Evolutionary conservation across 2,329 filamentous ascomycete genomes (phyloP), one percentile per base, ranked within the genome.

Genomic region (Ophiostoma fasciatum): DNA sequence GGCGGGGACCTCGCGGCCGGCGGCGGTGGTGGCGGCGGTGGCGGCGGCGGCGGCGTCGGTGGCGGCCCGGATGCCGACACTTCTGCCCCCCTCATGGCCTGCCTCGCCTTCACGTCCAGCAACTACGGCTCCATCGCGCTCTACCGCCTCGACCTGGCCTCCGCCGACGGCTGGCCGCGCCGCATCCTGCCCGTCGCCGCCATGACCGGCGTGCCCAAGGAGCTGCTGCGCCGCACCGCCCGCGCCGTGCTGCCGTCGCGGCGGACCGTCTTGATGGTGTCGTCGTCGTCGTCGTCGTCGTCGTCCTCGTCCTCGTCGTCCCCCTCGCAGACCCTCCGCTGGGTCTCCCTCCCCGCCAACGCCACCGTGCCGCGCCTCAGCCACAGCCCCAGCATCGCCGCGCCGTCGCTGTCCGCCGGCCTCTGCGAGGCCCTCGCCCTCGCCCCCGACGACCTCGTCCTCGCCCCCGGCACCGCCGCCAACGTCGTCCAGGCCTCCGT

Each of bases 191-290:
- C 43, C 6, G 43, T 46, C 22, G 36, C 41, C 7, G 38, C 40
- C 28, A 46, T 46, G 45, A 38, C 39, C 9, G 36, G 37, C 27
- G 45, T 46, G 26, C 45, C 45, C 33, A 45, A 45, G 29, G 42
- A 45, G 33, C 35, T 46, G 30, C 37, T 46, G 33, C 40, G 43
- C 11, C 37, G 38, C 30, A 44, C 45, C 5, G 41, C 38, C 2
- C 36, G 37, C 4, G 32, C 41, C 7, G 38, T 45, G 39, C 41
- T 40, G 9, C 41, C 38, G 7, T 40, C 41, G 14, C 37, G 39
- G 7, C 43, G 43, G 10, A 46, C 45, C 1, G 41, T 44, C 10
- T 22, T 46, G 13, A 37, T 41, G 21, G 21, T 37, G 7, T 10
- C 11, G 7, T 10, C 23, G 13, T 10, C 11, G 11, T 10, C 11